These are phyloP conservation scores for Filobasidium uniguttulatum DNA, from an alignment of 1,284 basidiomycete species.

Conservation along the genomic window DNA sequence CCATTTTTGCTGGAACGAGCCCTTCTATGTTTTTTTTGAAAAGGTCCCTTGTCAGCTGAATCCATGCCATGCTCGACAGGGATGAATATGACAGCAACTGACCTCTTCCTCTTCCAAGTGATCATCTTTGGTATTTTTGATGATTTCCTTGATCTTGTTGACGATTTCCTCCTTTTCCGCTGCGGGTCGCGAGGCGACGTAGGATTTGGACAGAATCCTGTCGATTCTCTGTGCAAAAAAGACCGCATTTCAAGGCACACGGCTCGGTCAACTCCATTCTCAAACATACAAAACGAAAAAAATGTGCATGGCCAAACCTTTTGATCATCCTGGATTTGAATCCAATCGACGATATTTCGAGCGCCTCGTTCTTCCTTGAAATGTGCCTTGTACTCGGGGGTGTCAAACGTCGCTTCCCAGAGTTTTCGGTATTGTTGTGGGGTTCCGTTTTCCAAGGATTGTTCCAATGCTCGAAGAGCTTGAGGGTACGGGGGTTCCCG, in stretches of 20 bases:
- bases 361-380: slow-evolving; percentile 10
- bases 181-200: slow-evolving; percentile 23
- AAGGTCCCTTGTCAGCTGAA: neutral
- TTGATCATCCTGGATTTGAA: slow-evolving; percentile 7
- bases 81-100: neutral
- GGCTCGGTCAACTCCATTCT: neutral
- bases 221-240: slow-evolving; percentile 20
- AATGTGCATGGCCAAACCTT: neutral
- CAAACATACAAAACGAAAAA: neutral
- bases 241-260: neutral
- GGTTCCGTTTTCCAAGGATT: slow-evolving; percentile 23
- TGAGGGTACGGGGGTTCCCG: slow-evolving; percentile 17
- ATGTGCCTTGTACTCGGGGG: slow-evolving; percentile 3
- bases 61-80: neutral
- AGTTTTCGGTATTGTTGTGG: slow-evolving; percentile 31
- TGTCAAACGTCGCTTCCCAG: slow-evolving; percentile 10
- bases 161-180: slow-evolving; percentile 22
- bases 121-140: slow-evolving; percentile 18
- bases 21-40: slow-evolving; percentile 1
- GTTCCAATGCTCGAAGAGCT: slow-evolving; percentile 21
- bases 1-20: slow-evolving; percentile 5
- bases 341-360: slow-evolving; percentile 11
- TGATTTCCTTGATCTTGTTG: slow-evolving; percentile 19
- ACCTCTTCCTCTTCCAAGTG: slow-evolving; percentile 20
- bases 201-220: slow-evolving; percentile 30